Evolutionary conservation across 2,329 filamentous ascomycete species (phyloP), one percentile per base, ranked within the genome.

Genomic region (Hypoxylon sp.): DNA sequence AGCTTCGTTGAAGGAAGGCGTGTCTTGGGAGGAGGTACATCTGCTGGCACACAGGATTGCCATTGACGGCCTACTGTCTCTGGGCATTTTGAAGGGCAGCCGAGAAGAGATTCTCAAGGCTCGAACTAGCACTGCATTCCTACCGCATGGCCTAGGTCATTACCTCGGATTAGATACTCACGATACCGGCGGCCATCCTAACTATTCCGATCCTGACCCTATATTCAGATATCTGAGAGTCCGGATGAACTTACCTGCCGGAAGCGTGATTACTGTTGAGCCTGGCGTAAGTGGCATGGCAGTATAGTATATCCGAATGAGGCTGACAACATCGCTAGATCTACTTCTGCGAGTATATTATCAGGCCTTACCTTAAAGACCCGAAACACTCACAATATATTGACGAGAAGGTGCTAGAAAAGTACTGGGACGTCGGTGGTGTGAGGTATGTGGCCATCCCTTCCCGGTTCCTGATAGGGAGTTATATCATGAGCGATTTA

Each of bases 151-250:
- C 0, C 82, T 98, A 0, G 94, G 94, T 0, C 94, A 98, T 80
- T 95, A 97, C 78, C 83, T 98, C 9, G 94, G 94, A 68, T 91
- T 98, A 86, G 94, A 98, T 78, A 97, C 94, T 1, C 94, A 98
- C 78, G 94, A 98, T 76, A 92, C 90, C 0, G 92, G 91, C 67
- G 93, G 92, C 21, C 90, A 93, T 77, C 85, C 92, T 36, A 91
- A 94, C 79, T 93, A 92, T 74, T 84, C 84, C 7, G 96, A 99
- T 77, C 83, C 86, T 65, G 94, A 99, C 78, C 83, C 87, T 36
- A 89, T 98, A 86, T 98, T 98, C 81, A 86, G 89, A 58, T 98
- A 98, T 77, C 82, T 99, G 66, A 86, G 96, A 48, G 90, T 97
- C 41, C 85, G 96, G 58, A 91, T 92, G 11, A 85, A 81, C 21